These are phyloP conservation scores for Fusarium dimerum DNA, from an alignment of 2,329 filamentous ascomycete species.

Conservation along the genomic window DNA sequence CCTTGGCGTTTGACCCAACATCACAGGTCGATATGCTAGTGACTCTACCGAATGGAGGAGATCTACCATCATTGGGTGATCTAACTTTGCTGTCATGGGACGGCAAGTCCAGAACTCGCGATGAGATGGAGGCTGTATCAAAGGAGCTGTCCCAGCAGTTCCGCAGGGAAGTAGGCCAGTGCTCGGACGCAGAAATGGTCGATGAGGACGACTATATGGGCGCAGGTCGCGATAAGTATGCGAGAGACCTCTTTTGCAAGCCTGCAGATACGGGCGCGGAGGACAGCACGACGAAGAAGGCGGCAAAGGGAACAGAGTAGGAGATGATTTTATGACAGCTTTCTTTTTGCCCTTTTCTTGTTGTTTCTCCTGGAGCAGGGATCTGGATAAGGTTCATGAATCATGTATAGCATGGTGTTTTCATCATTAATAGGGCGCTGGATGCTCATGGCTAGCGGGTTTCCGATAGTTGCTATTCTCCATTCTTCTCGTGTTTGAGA, in stretches of 20 bases:
- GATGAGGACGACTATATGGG: conserved; percentile 19
- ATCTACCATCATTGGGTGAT: conserved; percentile 44
- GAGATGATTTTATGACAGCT: conserved; percentile 29
- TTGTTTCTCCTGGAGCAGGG: not conserved
- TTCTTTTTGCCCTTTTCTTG: conserved; percentile 2
- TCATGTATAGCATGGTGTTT: not conserved
- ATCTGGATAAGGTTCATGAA: conserved; percentile 5
- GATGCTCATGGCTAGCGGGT: not conserved
- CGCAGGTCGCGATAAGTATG: conserved; percentile 35
- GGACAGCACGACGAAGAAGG: conserved; percentile 1
- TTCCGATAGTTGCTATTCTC: not conserved
- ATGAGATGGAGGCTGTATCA: conserved; percentile 46
- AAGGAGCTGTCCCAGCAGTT: conserved; percentile 59
- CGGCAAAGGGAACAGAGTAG: not conserved
- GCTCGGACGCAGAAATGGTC: conserved; percentile 36
- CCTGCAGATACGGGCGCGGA: conserved; percentile 10
- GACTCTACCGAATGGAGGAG: conserved; percentile 46
- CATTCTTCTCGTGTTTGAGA: not conserved
- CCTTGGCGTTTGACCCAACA: conserved; percentile 40
- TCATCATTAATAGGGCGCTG: not conserved
- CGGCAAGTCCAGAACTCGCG: conserved; percentile 49
- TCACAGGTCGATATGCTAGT: conserved; percentile 49
- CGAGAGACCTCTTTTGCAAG: conserved; percentile 67
- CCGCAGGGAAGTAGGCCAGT: conserved; percentile 67
- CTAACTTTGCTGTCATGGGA: conserved; percentile 66